Base-by-base conservation (phyloP, 192 early-diverging fungal genomes). In the Dissophora globulifera region DNA sequence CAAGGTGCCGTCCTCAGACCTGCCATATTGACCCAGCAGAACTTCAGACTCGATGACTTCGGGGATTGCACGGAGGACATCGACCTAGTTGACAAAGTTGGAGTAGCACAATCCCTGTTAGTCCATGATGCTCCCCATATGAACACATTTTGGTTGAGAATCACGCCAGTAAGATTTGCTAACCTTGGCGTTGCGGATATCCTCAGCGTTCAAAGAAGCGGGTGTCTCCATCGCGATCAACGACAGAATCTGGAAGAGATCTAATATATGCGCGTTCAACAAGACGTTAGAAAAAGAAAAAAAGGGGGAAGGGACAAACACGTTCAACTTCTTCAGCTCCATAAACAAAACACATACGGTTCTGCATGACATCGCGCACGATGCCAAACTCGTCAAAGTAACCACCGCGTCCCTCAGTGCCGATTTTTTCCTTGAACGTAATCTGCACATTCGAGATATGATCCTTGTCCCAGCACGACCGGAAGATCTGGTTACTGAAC, bases 361-460 rank as follows among this genome's bases (percentile, higher is more conserved):
- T 90, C 79, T 90, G 87, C 86, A 88, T 85, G 62, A 96, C 94
- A 61, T 96, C 94, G 63, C 94, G 92, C 75, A 96, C 91, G 59
- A 98, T 96, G 33, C 96, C 96, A 84, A 95, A 95, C 75, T 96
- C 93, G 78, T 98, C 92, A 93, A 98, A 96, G 91, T 98, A 98
- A 7, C 96, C 96, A 55, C 96, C 96, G 62, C 96, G 90, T 15
- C 96, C 96, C 82, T 98, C 92, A 16, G 96, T 96, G 32, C 96
- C 96, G 81, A 98, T 93, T 53, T 91, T 87, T 83, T 98, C 96
- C 76, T 98, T 98, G 85, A 98, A 96, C 1, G 93, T 95, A 80
- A 98, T 94, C 84, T 96, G 94, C 17, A 98, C 89, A 50, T 96
- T 95, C 58, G 88, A 81, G 60, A 98, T 95, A 71, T 92, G 86